Evolutionary conservation across 2,329 filamentous ascomycete genomes (phyloP).

Genomic region (Colletotrichum karsti): DNA sequence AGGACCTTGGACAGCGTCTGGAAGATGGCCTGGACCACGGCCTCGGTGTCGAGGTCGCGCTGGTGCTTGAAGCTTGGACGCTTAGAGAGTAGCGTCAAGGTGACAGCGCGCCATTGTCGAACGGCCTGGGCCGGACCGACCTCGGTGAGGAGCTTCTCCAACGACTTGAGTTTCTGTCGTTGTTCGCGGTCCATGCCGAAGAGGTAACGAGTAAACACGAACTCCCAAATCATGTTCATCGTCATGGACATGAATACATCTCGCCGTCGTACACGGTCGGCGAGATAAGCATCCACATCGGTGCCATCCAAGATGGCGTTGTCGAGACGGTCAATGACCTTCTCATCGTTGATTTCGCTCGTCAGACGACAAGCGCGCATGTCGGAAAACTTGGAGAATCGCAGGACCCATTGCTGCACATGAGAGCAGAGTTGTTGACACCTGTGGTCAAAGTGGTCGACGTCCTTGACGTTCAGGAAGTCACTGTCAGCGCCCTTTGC

Average conservation of each 20-base stretch:
- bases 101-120: conserved; percentile 96
- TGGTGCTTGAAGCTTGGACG: conserved; percentile 83
- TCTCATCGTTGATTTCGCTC: conserved; percentile 87
- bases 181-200: conserved; percentile 99
- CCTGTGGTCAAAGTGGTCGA: conserved; percentile 94
- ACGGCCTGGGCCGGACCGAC: conserved; percentile 90
- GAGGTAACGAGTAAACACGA: conserved; percentile 95
- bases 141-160: conserved; percentile 91
- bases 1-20: conserved; percentile 84
- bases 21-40: conserved; percentile 90
- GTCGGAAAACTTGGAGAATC: conserved; percentile 98
- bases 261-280: conserved; percentile 85
- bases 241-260: conserved; percentile 99
- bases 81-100: conserved; percentile 85
- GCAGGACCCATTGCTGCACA: conserved; percentile 96
- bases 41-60: conserved; percentile 89
- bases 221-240: conserved; percentile 99
- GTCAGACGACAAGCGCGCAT: conserved; percentile 86
- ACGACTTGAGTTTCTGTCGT: conserved; percentile 93
- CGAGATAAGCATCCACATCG: conserved; percentile 88
- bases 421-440: conserved; percentile 96
- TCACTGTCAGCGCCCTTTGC: conserved; percentile 70
- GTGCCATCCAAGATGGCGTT: conserved; percentile 94
- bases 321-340: conserved; percentile 92
- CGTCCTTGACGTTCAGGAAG: conserved; percentile 83